Evolutionary conservation across 352 stramenopile species (phyloP).

Genomic region (Phytopythium boreale): DNA sequence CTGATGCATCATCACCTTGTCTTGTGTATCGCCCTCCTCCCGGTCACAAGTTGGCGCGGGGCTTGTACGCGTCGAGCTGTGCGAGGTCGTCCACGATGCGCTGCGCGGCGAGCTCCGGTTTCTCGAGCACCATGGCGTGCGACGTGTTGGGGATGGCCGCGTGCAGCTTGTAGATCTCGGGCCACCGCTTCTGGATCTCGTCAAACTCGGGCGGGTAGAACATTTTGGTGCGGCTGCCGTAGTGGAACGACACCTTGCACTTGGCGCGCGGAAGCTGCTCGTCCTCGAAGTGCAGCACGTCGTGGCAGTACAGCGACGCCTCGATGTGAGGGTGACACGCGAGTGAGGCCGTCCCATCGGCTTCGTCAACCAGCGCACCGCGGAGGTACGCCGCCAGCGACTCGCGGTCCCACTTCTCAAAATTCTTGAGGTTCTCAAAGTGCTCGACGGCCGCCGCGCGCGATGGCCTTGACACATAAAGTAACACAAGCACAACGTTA

Average conservation of each 20-base stretch:
- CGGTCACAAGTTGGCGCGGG: not conserved
- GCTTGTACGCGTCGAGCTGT: conserved; percentile 11
- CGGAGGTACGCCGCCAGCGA: conserved; percentile 24
- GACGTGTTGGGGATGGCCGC: conserved; percentile 25
- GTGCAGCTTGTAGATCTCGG: conserved; percentile 28
- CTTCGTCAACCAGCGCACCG: conserved; percentile 28
- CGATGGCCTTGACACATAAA: conserved; percentile 15
- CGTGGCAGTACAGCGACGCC: conserved; percentile 34
- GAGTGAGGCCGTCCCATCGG: conserved; percentile 20
- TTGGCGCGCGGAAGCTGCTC: conserved; percentile 27
- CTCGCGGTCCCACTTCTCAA: conserved; percentile 35
- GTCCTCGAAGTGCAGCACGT: conserved; percentile 22
- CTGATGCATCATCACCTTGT: not conserved
- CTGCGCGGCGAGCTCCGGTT: conserved; percentile 18
- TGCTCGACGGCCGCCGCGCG: conserved; percentile 20
- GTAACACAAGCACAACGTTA: not conserved
- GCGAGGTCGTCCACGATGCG: conserved; percentile 29
- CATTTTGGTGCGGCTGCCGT: conserved; percentile 27
- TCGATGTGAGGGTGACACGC: conserved; percentile 37
- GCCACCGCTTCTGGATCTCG: conserved; percentile 12
- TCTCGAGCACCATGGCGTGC: conserved; percentile 37
- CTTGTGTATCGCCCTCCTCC: not conserved
- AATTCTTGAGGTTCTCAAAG: conserved; percentile 33
- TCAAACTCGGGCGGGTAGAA: conserved; percentile 27
- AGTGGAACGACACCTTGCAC: conserved; percentile 31